Base-by-base conservation (phyloP, 768 basidiomycete genomes). In the Amanita fuliginea region DNA sequence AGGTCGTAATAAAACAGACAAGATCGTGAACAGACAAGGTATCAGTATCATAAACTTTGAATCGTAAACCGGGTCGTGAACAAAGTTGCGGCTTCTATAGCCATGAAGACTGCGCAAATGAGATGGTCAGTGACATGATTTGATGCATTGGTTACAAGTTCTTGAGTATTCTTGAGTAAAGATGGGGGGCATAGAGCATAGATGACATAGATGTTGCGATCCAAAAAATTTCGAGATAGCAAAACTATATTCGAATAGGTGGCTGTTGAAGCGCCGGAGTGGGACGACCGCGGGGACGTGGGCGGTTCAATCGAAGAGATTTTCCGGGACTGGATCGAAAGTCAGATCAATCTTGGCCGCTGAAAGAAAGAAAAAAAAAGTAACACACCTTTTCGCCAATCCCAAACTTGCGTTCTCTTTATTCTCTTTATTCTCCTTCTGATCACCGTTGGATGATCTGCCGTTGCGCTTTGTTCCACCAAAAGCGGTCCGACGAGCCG, bases 401-500 rank as follows among this genome's bases (percentile, higher is more conserved):
- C 58, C 69, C 53, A 65, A 61, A 13, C 62, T 61, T 60, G 50
- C 65, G 28, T 51, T 51, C 24, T 51, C 50, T 32, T 51, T 51
- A 34, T n/a, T n/a, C n/a, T n/a, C n/a, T n/a, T n/a, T n/a, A n/a
- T n/a, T n/a, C n/a, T n/a, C n/a, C n/a, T n/a, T n/a, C n/a, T n/a
- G n/a, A n/a, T n/a, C n/a, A n/a, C n/a, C n/a, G n/a, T n/a, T n/a
- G n/a, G n/a, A n/a, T 51, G n/a, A n/a, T n/a, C n/a, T n/a, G 63
- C 14, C 69, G 55, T 72, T 77, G 32, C 78, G 76, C 65, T 86
- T 86, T 36, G 78, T 65, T n/a, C 76, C 80, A 1, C 83, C 84
- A 1, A 78, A 67, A 0, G 76, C 75, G 0, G 67, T 70, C n/a
- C 81, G 70, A 10, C 81, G 69, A n/a, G n/a, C n/a, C n/a, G n/a